Percentiles rank a stretch among this genome's conserved stretches.
phyloP scores from a whole-genome alignment of 805 yeast genomes.

The Candida chilensis region DNA sequence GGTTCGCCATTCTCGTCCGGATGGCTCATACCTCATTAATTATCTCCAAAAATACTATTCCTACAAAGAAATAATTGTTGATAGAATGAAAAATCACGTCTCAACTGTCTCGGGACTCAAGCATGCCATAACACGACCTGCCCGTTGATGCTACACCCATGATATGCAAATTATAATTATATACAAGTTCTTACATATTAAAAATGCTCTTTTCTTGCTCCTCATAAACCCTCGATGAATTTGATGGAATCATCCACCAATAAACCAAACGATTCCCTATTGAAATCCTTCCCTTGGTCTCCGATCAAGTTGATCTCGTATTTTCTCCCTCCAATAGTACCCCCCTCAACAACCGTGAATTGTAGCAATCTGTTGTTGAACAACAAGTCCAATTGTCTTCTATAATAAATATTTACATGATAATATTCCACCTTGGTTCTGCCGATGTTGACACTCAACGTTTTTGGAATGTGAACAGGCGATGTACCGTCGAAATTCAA shows the following conservation, averaged over 20 bases:
- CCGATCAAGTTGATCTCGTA: slow-evolving; percentile 40
- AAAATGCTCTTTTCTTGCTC: too few relatives aligned
- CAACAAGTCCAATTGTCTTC: slow-evolving; percentile 35
- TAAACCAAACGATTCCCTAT: slow-evolving; percentile 11
- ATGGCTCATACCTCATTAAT: too few relatives aligned
- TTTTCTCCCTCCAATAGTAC: slow-evolving; percentile 44
- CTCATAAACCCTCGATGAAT: slow-evolving; percentile 9
- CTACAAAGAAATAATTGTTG: too few relatives aligned
- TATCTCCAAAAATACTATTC: too few relatives aligned
- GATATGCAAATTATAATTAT: too few relatives aligned
- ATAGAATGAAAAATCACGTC: too few relatives aligned
- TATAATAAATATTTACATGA: slow-evolving; percentile 30
- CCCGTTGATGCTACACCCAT: too few relatives aligned
- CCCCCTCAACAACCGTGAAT: slow-evolving; percentile 44
- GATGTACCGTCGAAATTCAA: slow-evolving; percentile 29
- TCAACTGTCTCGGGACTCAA: too few relatives aligned
- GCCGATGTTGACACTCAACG: slow-evolving; percentile 23
- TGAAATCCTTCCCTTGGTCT: slow-evolving; percentile 11
- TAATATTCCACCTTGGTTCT: slow-evolving; percentile 31
- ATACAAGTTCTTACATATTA: too few relatives aligned
- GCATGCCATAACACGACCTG: too few relatives aligned
- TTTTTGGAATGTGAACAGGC: slow-evolving; percentile 25
- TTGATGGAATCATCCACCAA: slow-evolving; percentile 13
- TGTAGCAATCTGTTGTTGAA: slow-evolving; percentile 26
- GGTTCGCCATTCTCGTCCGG: too few relatives aligned